Base-by-base conservation (phyloP, 495 filamentous ascomycete genomes). In the Filosporella fistucella region DNA sequence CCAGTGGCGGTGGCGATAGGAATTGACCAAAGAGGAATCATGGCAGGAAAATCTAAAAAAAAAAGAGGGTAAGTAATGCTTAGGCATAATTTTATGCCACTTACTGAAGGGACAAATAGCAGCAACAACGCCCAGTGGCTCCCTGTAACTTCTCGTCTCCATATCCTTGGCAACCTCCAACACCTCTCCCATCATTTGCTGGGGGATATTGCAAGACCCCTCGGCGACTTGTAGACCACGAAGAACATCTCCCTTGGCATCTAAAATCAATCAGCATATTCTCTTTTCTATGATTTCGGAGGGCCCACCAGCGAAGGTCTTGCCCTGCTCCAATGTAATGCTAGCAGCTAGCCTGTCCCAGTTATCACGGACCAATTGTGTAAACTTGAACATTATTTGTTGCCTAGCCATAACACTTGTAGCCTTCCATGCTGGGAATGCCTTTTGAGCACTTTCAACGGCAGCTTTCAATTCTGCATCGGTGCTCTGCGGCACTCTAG, bases 1-100 rank as follows among this genome's bases (percentile, higher is more conserved):
- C 93, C 94, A 10, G 89, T 94, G 2, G 94, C 80, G 11, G 90
- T 96, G 32, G 93, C 94, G 61, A 97, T 82, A 16, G 93, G 94
- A 45, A 97, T 94, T 44, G 78, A 94, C 93, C 93, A 99, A 8
- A 99, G 74, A 16, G 93, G 93, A 67, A 99, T 99, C 93, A 99
- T 99, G 54, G 93, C 93, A 33, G 93, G 93, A 72, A 99, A 99
- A 72, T 98, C 88, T 94, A 55, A 21, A 12, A 39, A 10, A 32
- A 14, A 5, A 35, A 17, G 6, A 24, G 14, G 12, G 26, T 44
- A 34, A 51, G 44, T 4, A 38, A 4, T 9, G 55, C 62, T 42
- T 2, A 25, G 21, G 9, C 21, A 35, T 8, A 16, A 14, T 0
- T 24, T 33, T 10, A 13, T 28, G 12, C 23, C n/a, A 77, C 88